A percentile compares a stretch with the other conserved stretches of the same genome.
These are phyloP conservation scores for Coemansia sp. DNA, from an alignment of 192 early-diverging fungal species.

Conservation along the genomic window DNA sequence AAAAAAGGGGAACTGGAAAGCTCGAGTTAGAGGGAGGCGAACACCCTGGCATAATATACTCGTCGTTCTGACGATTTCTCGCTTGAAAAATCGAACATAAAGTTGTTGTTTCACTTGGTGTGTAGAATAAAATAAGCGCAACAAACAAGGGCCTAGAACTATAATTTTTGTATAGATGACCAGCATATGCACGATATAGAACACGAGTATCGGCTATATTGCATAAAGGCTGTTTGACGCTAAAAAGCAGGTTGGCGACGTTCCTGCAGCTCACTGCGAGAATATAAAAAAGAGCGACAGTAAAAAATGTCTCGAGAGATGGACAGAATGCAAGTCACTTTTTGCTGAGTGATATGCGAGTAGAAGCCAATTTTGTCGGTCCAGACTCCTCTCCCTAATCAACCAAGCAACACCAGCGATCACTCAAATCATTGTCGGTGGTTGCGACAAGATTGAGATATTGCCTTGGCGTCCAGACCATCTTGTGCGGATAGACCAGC, in stretches of 20 bases:
- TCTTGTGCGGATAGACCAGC: background rate
- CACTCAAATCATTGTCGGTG: background rate
- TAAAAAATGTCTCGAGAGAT: background rate
- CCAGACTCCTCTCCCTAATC: background rate
- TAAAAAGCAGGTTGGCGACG: background rate
- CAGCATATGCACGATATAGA: background rate
- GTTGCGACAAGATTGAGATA: background rate
- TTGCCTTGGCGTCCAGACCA: background rate
- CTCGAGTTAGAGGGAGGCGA: background rate
- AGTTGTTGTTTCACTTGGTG: background rate
- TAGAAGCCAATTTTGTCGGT: background rate
- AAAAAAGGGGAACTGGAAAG: background rate
- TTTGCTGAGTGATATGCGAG: background rate
- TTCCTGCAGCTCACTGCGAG: background rate
- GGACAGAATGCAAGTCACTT: background rate
- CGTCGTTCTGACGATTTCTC: background rate
- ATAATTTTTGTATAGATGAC: background rate
- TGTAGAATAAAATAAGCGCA: background rate
- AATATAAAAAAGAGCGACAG: background rate
- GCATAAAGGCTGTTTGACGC: background rate
- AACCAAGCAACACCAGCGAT: background rate
- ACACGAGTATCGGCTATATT: background rate
- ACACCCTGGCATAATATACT: conserved; percentile 1
- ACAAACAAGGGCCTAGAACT: background rate
- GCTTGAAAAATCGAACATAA: background rate